A percentile compares a stretch with the other conserved stretches of the same genome.
phyloP scores from a whole-genome alignment of 2,329 filamentous ascomycete species.

The Arachnopeziza araneosa region DNA sequence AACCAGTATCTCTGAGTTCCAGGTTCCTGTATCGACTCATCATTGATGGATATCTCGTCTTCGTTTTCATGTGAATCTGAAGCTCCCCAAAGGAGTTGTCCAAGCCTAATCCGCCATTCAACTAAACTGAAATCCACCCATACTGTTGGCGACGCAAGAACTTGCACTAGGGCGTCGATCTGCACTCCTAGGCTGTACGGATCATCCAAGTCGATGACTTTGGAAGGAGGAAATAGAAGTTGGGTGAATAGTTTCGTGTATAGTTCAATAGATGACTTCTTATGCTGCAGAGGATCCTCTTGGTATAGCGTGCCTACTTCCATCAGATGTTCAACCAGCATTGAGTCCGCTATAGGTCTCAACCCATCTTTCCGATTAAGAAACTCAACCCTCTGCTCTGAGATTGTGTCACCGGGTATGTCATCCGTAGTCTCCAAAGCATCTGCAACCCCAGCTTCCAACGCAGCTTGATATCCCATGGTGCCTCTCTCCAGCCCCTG shows the following conservation, averaged over 20 bases:
- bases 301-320: constrained; percentile 49
- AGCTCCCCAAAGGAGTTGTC: constrained; percentile 64
- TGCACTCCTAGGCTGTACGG: constrained; percentile 63
- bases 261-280: constrained; percentile 47
- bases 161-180: constrained; percentile 61
- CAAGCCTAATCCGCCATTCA: constrained; percentile 68
- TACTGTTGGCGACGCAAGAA: constrained; percentile 58
- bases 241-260: constrained; percentile 58
- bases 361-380: constrained; percentile 35
- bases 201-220: constrained; percentile 51
- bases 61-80: constrained; percentile 43
- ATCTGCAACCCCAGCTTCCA: constrained; percentile 61
- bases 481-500: constrained; percentile 67
- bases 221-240: constrained; percentile 52
- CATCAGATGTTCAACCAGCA: constrained; percentile 52
- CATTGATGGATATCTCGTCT: constrained; percentile 48
- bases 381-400: constrained; percentile 22
- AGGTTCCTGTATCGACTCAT: constrained; percentile 43
- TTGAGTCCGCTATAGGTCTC: constrained; percentile 50
- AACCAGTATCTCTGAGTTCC: constrained; percentile 63
- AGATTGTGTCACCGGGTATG: constrained; percentile 12
- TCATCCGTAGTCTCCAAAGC: constrained; percentile 36
- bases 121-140: constrained; percentile 72
- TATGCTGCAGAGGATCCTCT: constrained; percentile 45
- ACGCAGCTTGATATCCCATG: constrained; percentile 61